Evolutionary conservation across 2,329 filamentous ascomycete genomes (phyloP).

Genomic region (Stachybotrys chlorohalonatus): DNA sequence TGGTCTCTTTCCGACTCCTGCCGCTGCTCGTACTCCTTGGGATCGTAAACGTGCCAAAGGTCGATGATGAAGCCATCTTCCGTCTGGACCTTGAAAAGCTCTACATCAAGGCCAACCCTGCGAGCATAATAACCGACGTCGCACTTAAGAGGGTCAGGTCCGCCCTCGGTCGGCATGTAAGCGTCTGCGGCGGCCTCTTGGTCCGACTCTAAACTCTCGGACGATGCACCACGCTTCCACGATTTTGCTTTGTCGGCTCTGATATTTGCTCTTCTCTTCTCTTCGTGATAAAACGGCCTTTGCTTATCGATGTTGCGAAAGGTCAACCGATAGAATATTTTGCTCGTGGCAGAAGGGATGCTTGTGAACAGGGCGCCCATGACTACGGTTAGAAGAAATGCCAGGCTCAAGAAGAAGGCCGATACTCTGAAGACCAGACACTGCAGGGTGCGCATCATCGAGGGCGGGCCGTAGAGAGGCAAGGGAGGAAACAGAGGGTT

Average conservation of each 20-base stretch:
- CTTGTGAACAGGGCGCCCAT: constrained; percentile 63
- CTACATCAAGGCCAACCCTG: constrained; percentile 77
- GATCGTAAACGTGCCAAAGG: constrained; percentile 84
- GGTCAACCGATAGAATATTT: constrained; percentile 43
- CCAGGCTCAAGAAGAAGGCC: constrained; percentile 68
- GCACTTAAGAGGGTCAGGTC: constrained; percentile 66
- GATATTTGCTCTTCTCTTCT: constrained; percentile 46
- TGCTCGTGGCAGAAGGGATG: constrained; percentile 41
- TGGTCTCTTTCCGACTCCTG: constrained; percentile 41
- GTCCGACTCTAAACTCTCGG: constrained; percentile 28
- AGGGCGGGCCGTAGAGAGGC: constrained; percentile 71
- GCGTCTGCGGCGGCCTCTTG: constrained; percentile 37
- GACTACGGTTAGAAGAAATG: constrained; percentile 69
- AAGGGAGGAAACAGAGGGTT: constrained; percentile 79
- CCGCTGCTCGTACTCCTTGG: constrained; percentile 55
- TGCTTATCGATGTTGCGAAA: constrained; percentile 48
- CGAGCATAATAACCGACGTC: constrained; percentile 82
- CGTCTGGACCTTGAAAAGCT: constrained; percentile 76
- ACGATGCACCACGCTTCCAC: constrained; percentile 47
- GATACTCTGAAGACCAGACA: constrained; percentile 55
- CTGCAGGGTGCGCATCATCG: constrained; percentile 54
- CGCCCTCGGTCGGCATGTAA: constrained; percentile 71
- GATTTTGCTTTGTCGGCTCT: constrained; percentile 48
- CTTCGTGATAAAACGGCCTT: constrained; percentile 67
- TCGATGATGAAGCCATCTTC: constrained; percentile 90